Conservation (phyloP, 345 rosid species). For the Carallia pectinifolia region DNA sequence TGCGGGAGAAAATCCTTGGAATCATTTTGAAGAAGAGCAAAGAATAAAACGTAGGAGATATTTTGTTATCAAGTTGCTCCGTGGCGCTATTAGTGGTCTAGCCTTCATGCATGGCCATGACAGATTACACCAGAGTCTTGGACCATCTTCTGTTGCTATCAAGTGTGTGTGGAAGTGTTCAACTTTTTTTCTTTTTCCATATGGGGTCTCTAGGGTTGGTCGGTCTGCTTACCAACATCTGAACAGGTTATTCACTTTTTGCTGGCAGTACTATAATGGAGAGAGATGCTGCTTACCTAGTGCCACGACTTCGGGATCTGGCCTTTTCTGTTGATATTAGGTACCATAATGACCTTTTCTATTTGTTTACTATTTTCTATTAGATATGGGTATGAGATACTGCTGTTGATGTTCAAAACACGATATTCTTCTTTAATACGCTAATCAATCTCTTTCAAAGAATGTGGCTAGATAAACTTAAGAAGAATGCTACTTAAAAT, state of each 20-base stretch:
- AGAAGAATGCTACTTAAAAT: no score
- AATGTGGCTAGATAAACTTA: no score
- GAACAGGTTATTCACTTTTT: constrained; percentile 8
- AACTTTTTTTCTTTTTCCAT: background rate
- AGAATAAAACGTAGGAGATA: constrained; percentile 50
- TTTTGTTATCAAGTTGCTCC: constrained; percentile 60
- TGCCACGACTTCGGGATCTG: constrained; percentile 85
- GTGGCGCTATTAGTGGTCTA: constrained; percentile 75
- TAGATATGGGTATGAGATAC: background rate
- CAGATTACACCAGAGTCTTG: constrained; percentile 95
- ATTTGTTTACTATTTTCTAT: background rate
- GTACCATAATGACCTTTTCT: constrained; percentile 30
- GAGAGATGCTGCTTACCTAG: constrained; percentile 69
- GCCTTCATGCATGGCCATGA: constrained; percentile 83
- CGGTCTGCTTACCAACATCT: constrained; percentile 5
- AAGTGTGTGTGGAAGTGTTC: constrained; percentile 45
- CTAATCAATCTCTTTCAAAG: no score
- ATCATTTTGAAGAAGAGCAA: constrained; percentile 53
- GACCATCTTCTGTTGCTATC: constrained; percentile 86
- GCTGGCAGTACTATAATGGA: constrained; percentile 64
- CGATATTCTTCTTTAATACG: no score
- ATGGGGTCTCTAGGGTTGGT: background rate
- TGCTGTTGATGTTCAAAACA: no score
- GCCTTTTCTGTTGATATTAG: constrained; percentile 89
- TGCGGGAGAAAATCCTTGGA: constrained; percentile 50